Base-by-base conservation (phyloP, 2,329 filamentous ascomycete genomes). In the Trichoderma hamatum region DNA sequence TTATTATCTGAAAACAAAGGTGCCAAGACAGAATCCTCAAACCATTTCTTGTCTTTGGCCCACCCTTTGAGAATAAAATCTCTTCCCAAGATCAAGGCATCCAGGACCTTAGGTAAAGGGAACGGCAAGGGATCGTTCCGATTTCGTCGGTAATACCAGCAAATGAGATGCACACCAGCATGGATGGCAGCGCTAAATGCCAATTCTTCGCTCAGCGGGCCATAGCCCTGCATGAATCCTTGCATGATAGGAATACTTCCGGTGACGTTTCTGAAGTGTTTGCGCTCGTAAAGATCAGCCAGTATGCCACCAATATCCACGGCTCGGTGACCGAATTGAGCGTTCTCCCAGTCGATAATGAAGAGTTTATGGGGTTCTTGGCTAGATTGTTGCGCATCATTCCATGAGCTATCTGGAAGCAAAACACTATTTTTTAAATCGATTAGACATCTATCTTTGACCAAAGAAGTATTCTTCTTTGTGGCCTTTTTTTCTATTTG, bases 121-220 rank as follows among this genome's bases (percentile, higher is more conserved):
- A 46, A 61, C 1, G 58, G 58, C 10, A 61, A 61, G 2, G 58
- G 58, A 21, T 26, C 58, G 16, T 61, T 61, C 10, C 58, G 24
- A n/a, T 61, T 46, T 30, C 58, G 58, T 11, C 58, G 58, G 19
- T 61, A 61, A 61, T 61, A 61, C 58, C 58, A 61, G 16, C 58
- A 61, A 46, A 61, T 61, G 10, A 61, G 36, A n/a, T 61, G 58
- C 26, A 61, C 58, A 11, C 58, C 58, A 30, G 36, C 58, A 26
- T 61, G 36, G 49, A 61, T 46, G 16, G 58, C 58, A 21, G 36
- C 10, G 36, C 16, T 28, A 16, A 61, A 61, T 30, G 58, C 58
- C 24, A 61, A 16, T 16, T 61, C 58, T 30, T 61, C 58, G 5
- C 58, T 61, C 16, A 61, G 16, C 2, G 36, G 58, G 10, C 58